Conservation (phyloP, 2,329 filamentous ascomycete species). For the Nigrospora sphaerica region DNA sequence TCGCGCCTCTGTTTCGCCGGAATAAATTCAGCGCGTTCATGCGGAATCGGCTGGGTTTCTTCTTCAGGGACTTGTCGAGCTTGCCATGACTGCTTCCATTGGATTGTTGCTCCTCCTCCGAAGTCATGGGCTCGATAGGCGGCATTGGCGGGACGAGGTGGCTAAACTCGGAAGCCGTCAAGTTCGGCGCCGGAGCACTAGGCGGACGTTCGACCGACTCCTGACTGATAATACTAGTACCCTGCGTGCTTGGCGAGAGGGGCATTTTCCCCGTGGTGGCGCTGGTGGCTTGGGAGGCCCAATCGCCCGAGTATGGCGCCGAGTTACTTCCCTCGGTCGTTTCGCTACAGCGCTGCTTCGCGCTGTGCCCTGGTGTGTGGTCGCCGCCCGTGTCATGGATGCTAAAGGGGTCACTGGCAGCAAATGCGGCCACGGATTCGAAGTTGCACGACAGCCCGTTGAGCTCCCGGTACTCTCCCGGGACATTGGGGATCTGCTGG, state of each 20-base stretch:
- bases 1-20: constrained; percentile 41
- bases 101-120: constrained; percentile 26
- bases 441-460: constrained; percentile 38
- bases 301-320: constrained; percentile 47
- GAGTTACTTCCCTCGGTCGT: constrained; percentile 55
- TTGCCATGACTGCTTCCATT: constrained; percentile 38
- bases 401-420: constrained; percentile 42
- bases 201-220: constrained; percentile 46
- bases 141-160: constrained; percentile 17
- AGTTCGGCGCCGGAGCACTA: constrained; percentile 32
- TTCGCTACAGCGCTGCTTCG: constrained; percentile 51
- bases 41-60: constrained; percentile 56
- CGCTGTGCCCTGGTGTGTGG: constrained; percentile 22
- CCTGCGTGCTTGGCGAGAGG: constrained; percentile 57
- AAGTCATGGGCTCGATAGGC: constrained; percentile 18
- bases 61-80: constrained; percentile 46
- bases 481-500: constrained; percentile 22
- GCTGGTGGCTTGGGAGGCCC: constrained; percentile 56
- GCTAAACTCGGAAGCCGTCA: constrained; percentile 29
- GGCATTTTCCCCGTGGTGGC: constrained; percentile 59
- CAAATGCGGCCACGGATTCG: constrained; percentile 39
- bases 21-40: constrained; percentile 56
- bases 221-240: constrained; percentile 57
- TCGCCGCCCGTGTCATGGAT: constrained; percentile 27
- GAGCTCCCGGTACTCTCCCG: constrained; percentile 30